These are phyloP conservation scores for Epichloe amarillans DNA, from an alignment of 2,329 filamentous ascomycete species.

Conservation along the genomic window DNA sequence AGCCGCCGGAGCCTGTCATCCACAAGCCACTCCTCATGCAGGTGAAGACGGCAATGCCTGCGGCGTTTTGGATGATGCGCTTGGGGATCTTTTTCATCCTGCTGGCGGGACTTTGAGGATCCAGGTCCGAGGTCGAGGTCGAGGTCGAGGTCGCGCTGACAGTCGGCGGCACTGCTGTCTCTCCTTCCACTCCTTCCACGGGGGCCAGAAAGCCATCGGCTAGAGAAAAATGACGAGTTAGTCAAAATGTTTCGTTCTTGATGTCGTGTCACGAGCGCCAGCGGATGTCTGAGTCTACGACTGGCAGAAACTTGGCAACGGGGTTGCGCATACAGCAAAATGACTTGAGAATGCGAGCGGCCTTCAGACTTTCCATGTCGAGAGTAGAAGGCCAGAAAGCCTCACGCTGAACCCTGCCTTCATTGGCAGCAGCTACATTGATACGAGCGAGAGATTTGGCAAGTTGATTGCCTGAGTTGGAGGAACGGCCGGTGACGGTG, in stretches of 20 bases:
- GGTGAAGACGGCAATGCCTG: conserved; percentile 85
- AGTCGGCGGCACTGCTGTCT: background rate
- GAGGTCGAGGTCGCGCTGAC: conserved; percentile 12
- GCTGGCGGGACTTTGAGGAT: conserved; percentile 36
- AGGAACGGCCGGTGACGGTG: background rate
- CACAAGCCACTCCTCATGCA: conserved; percentile 90
- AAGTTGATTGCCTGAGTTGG: background rate
- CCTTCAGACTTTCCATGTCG: conserved; percentile 84
- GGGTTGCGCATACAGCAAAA: conserved; percentile 58
- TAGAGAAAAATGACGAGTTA: conserved; percentile 14
- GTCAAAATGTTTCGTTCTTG: background rate
- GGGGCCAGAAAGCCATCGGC: conserved; percentile 44
- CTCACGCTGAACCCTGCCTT: conserved; percentile 33
- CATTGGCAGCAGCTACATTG: conserved; percentile 22
- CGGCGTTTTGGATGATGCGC: conserved; percentile 75
- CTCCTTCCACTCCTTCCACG: conserved; percentile 22
- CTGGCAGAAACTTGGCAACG: background rate
- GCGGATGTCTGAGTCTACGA: background rate
- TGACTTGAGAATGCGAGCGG: conserved; percentile 74
- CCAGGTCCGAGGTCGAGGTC: conserved; percentile 12
- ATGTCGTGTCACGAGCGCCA: background rate
- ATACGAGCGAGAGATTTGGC: conserved; percentile 17
- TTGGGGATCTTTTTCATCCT: conserved; percentile 71
- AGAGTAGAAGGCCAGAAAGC: conserved; percentile 77
- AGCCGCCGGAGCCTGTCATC: conserved; percentile 82